Percentiles rank a stretch among this genome's conserved stretches.
Conservation (phyloP, 495 filamentous ascomycete genomes). For the Tuber magnatum region DNA sequence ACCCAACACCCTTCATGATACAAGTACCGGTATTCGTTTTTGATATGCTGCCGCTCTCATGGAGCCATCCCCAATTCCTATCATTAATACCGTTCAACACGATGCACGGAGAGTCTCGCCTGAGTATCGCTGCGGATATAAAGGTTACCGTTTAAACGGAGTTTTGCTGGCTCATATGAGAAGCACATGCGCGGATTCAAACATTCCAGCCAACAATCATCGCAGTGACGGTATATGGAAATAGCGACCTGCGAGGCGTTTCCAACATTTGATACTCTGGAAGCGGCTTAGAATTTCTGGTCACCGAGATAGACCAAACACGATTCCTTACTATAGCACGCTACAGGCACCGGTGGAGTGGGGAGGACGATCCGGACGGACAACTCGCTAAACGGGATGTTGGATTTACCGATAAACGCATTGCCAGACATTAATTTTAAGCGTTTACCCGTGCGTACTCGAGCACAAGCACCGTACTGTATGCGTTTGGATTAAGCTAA, state of each 20-base stretch:
- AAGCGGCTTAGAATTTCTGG: neutral
- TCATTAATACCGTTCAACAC: neutral
- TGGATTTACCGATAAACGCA: neutral
- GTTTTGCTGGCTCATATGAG: neutral
- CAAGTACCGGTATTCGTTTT: neutral
- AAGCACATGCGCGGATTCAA: neutral
- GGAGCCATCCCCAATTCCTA: neutral
- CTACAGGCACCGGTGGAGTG: neutral
- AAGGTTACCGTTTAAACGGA: neutral
- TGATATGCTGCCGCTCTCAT: neutral
- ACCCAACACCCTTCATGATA: neutral
- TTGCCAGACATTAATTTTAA: too few relatives aligned
- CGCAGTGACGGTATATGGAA: neutral
- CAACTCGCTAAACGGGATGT: neutral
- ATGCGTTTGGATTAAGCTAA: too few relatives aligned
- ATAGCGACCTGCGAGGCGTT: neutral
- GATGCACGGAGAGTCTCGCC: neutral
- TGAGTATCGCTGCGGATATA: neutral
- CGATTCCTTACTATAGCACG: neutral
- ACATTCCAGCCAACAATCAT: neutral
- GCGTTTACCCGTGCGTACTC: too few relatives aligned
- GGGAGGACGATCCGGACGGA: neutral
- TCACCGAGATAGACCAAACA: neutral
- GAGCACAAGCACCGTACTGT: too few relatives aligned
- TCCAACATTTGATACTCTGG: neutral